Conservation (phyloP, 2,329 filamentous ascomycete genomes). For the Trichoderma lentiforme region DNA sequence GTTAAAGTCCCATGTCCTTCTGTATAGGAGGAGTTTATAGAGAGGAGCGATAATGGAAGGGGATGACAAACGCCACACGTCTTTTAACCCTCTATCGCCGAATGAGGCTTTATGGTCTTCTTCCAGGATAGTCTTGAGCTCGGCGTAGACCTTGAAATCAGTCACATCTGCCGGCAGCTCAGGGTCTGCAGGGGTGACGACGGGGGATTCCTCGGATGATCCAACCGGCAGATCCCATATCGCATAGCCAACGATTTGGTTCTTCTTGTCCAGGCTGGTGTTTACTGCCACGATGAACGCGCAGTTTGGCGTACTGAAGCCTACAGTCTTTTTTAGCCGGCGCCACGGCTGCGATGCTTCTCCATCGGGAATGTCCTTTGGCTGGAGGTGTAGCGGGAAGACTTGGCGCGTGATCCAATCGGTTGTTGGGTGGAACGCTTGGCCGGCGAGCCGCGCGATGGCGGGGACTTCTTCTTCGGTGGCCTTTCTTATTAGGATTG, state of each 20-base stretch:
- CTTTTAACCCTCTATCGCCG: conserved; percentile 18
- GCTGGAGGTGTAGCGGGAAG: conserved; percentile 17
- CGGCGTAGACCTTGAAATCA: conserved; percentile 12
- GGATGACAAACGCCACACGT: conserved; percentile 22
- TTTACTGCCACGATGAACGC: conserved; percentile 17
- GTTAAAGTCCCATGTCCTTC: background rate
- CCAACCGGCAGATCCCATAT: conserved; percentile 10
- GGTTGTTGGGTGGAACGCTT: conserved; percentile 20
- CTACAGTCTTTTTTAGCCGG: conserved; percentile 12
- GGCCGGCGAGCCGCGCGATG: conserved; percentile 19
- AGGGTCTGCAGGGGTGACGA: background rate
- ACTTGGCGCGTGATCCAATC: conserved; percentile 21
- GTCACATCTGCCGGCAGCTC: conserved; percentile 6
- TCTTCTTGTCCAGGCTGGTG: background rate
- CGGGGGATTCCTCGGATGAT: background rate
- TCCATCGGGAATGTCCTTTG: background rate
- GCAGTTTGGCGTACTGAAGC: background rate
- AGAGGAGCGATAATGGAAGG: background rate
- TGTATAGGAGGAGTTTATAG: background rate
- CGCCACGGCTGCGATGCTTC: conserved; percentile 12
- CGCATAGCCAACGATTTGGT: conserved; percentile 18
- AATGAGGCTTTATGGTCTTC: conserved; percentile 16
- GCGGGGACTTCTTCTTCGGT: conserved; percentile 17
- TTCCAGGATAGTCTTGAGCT: conserved; percentile 8
- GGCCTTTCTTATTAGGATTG: conserved; percentile 19